Percentiles rank a stretch among this genome's conserved stretches.
Evolutionary conservation across 805 yeast genomes (phyloP).

Genomic region (Candida golubevii): DNA sequence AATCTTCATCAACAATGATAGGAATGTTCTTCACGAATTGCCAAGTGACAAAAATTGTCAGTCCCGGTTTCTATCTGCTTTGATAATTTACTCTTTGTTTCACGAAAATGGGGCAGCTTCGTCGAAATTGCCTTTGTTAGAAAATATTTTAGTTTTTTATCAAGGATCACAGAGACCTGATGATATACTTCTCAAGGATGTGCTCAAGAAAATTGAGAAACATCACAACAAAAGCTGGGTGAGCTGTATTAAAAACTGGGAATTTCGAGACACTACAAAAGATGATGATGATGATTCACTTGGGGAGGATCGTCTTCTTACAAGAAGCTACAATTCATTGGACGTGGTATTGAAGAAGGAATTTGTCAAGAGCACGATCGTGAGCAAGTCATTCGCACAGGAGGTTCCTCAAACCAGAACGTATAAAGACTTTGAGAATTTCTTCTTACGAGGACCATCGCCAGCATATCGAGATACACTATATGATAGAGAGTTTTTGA

Average conservation of each 20-base stretch:
- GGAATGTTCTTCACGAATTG: constrained; percentile 28
- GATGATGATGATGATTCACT: constrained; percentile 43
- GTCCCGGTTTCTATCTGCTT: constrained; percentile 40
- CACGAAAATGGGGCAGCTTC: constrained; percentile 41
- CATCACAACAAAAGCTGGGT: constrained; percentile 58
- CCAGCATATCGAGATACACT: constrained; percentile 23
- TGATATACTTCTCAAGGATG: constrained; percentile 57
- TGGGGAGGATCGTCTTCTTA: constrained; percentile 45
- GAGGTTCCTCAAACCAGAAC: constrained; percentile 1
- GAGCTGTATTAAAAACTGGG: constrained; percentile 61
- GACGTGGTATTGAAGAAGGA: constrained; percentile 48
- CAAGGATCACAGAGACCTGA: constrained; percentile 58
- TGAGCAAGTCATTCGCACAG: constrained; percentile 11
- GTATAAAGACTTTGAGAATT: constrained; percentile 6
- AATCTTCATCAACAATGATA: constrained; percentile 52
- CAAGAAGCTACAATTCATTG: constrained; percentile 42
- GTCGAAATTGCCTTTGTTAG: constrained; percentile 46
- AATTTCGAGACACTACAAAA: constrained; percentile 42
- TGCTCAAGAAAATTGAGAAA: constrained; percentile 57
- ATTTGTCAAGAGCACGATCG: constrained; percentile 46
- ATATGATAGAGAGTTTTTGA: constrained; percentile 71
- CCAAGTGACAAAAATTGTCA: constrained; percentile 19
- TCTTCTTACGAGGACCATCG: constrained; percentile 2
- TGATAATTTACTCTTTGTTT: constrained; percentile 49
- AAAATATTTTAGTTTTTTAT: constrained; percentile 46